Evolutionary conservation across 768 basidiomycete genomes (phyloP).

Genomic region (Mycena latifolia): DNA sequence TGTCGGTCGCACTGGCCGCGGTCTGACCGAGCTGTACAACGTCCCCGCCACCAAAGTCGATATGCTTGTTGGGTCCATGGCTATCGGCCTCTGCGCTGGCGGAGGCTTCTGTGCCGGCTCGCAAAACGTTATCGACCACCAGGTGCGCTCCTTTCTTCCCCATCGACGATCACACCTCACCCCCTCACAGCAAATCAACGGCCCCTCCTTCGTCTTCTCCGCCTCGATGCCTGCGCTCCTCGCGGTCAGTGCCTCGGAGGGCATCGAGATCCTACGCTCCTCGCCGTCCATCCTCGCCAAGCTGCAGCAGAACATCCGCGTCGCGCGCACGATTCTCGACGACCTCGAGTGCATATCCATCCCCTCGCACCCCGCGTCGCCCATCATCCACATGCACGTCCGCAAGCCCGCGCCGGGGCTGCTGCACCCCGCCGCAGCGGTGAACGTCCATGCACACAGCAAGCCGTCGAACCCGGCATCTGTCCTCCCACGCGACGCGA

Average conservation of each 20-base stretch:
- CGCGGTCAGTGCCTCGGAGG: conserved; percentile 89
- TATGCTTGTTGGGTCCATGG: conserved; percentile 91
- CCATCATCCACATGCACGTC: conserved; percentile 88
- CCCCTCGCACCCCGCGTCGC: conserved; percentile 88
- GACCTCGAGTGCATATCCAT: conserved; percentile 85
- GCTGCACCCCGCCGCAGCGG: conserved; percentile 42
- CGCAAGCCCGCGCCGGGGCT: conserved; percentile 46
- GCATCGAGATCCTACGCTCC: conserved; percentile 81
- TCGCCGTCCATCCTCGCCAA: conserved; percentile 80
- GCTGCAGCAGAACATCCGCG: conserved; percentile 85
- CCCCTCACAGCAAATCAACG: conserved; percentile 86
- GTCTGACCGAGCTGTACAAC: conserved; percentile 94
- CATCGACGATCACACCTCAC: not conserved
- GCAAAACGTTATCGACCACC: conserved; percentile 85
- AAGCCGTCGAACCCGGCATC: conserved; percentile 67
- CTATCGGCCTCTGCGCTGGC: conserved; percentile 82
- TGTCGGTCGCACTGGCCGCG: conserved; percentile 93
- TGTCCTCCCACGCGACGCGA: conserved; percentile 58
- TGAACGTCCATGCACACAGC: conserved; percentile 37
- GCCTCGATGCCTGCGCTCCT: conserved; percentile 94
- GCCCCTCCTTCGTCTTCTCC: conserved; percentile 95
- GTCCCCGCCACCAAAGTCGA: conserved; percentile 93
- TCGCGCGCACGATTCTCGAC: conserved; percentile 85
- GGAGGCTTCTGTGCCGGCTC: conserved; percentile 98
- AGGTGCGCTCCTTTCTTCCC: conserved; percentile 58